These are phyloP conservation scores for Paspalum notatum DNA, from an alignment of 176 grass and related monocot genomes.

Conservation along the genomic window DNA sequence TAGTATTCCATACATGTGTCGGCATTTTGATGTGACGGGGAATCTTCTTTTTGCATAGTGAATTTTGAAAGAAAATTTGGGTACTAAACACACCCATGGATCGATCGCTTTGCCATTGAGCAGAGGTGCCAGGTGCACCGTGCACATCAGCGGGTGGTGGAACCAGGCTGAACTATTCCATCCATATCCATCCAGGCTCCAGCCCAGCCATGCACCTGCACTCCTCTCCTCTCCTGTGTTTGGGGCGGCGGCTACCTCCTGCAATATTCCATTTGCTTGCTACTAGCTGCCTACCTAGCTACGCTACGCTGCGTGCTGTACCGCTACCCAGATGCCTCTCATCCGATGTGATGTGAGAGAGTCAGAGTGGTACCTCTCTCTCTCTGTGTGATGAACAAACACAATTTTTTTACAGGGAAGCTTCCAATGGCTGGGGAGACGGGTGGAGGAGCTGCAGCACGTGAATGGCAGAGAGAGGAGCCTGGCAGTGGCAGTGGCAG, in stretches of 20 bases:
- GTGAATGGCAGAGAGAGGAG: too few relatives aligned
- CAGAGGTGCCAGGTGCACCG: too few relatives aligned
- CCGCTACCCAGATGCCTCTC: conserved; percentile 59
- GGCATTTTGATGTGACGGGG: too few relatives aligned
- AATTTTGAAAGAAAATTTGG: too few relatives aligned
- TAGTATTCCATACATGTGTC: too few relatives aligned
- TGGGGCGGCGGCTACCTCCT: conserved; percentile 28
- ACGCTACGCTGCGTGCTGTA: not conserved
- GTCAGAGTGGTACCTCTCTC: not conserved
- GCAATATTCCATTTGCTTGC: conserved; percentile 93
- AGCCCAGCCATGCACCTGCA: conserved; percentile 1
- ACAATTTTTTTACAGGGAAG: conserved; percentile 39
- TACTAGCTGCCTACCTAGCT: conserved; percentile 53
- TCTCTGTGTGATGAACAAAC: not conserved
- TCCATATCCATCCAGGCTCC: conserved; percentile 37
- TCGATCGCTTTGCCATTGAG: too few relatives aligned
- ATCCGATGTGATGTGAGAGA: conserved; percentile 73
- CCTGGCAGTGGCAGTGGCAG: too few relatives aligned
- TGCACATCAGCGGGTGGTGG: too few relatives aligned
- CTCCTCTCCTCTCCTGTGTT: not conserved
- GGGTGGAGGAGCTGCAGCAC: conserved; percentile 1
- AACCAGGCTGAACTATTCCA: conserved; percentile 83
- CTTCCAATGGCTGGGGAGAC: conserved; percentile 12
- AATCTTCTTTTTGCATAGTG: too few relatives aligned
- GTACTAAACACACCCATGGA: too few relatives aligned